A percentile compares a stretch with the other conserved stretches of the same genome.
Evolutionary conservation across 2,329 filamentous ascomycete species (phyloP).

Genomic region (Ceratocystis variospora): DNA sequence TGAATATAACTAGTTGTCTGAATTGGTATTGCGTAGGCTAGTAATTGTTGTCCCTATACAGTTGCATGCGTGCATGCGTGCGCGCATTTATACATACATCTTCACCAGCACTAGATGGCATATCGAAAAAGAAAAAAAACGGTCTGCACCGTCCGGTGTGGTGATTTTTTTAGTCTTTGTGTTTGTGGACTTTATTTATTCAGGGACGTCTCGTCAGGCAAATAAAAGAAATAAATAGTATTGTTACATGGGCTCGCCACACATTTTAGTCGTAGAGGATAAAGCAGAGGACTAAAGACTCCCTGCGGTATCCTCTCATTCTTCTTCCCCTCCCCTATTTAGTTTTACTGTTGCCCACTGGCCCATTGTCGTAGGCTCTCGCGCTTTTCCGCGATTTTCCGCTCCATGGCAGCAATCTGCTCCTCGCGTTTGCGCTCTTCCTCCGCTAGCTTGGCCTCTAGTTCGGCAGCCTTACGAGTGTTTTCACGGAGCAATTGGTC

Average conservation of each 20-base stretch:
- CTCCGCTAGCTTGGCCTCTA: conserved; percentile 27
- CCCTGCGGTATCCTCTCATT: too few relatives aligned
- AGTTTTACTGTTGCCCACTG: neutral
- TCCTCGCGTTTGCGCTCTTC: conserved; percentile 37
- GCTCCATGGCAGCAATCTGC: conserved; percentile 47
- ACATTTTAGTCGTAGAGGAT: too few relatives aligned
- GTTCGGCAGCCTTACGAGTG: conserved; percentile 34
- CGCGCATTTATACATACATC: too few relatives aligned
- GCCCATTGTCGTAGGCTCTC: neutral
- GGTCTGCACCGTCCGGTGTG: too few relatives aligned
- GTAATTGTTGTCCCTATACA: too few relatives aligned
- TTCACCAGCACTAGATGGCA: neutral
- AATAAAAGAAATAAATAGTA: neutral
- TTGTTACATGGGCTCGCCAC: neutral
- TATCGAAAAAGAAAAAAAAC: neutral
- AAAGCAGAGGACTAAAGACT: neutral
- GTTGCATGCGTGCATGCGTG: too few relatives aligned
- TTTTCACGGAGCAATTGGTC: conserved; percentile 66
- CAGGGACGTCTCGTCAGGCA: neutral
- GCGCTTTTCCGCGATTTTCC: conserved; percentile 30
- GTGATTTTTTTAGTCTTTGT: too few relatives aligned
- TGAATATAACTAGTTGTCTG: too few relatives aligned
- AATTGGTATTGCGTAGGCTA: too few relatives aligned
- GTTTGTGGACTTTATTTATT: too few relatives aligned
- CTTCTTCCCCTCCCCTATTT: too few relatives aligned